These are phyloP conservation scores for Diutina neorugosa DNA, from an alignment of 1,139 yeast genomes.

Conservation along the genomic window DNA sequence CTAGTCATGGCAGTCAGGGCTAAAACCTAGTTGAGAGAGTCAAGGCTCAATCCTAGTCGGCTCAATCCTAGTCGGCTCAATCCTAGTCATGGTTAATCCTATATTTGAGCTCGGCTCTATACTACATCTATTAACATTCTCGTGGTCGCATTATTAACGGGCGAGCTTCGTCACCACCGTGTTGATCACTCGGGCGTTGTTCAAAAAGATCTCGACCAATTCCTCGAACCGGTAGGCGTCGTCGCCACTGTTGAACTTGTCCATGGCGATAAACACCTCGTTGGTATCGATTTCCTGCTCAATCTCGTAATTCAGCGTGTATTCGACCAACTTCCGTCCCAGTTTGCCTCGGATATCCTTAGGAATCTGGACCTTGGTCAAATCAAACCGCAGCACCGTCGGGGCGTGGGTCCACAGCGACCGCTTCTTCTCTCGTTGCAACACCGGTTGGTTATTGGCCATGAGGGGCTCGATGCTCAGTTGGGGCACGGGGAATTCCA, in stretches of 20 bases:
- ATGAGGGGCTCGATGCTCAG: conserved; percentile 34
- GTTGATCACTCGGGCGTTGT: conserved; percentile 41
- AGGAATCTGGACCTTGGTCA: conserved; percentile 48
- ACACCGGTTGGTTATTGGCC: conserved; percentile 30
- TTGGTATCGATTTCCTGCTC: conserved; percentile 65
- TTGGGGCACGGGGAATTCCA: conserved; percentile 61
- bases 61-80: no score
- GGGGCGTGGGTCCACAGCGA: conserved; percentile 51
- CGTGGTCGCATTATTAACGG: neutral
- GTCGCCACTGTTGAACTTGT: conserved; percentile 31
- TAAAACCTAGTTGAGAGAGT: no score
- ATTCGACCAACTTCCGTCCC: conserved; percentile 26
- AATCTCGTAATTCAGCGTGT: conserved; percentile 39
- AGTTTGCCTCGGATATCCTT: conserved; percentile 30
- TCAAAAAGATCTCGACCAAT: conserved; percentile 56
- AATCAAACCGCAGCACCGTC: conserved; percentile 61
- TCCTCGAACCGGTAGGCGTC: conserved; percentile 60
- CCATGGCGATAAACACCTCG: conserved; percentile 53
- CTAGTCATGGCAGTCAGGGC: no score
- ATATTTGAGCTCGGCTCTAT: neutral
- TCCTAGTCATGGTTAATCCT: no score
- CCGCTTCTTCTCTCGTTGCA: conserved; percentile 53
- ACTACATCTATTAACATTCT: neutral
- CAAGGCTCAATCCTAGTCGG: no score
- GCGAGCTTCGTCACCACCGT: conserved; percentile 7